These are phyloP conservation scores for Adansonia rubrostipa DNA, from an alignment of 441 rosid genomes.

Conservation along the genomic window DNA sequence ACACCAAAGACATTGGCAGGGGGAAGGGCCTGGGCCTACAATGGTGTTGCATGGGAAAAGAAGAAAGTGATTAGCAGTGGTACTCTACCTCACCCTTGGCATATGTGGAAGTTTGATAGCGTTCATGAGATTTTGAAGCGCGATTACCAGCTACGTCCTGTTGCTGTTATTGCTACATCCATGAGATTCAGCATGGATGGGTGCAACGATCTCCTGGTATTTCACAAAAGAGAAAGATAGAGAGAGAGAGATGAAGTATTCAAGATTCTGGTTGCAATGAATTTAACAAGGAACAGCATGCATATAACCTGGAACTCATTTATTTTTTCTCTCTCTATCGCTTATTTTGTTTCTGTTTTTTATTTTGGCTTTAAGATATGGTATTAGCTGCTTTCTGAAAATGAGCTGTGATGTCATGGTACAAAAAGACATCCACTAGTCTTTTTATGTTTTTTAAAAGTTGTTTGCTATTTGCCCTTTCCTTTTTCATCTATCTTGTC, in stretches of 20 bases:
- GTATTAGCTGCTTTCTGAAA: neutral
- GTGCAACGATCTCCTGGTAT: constrained; percentile 94
- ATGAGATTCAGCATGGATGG: constrained; percentile 99
- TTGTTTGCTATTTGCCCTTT: neutral
- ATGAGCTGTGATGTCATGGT: neutral
- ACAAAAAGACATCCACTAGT: neutral
- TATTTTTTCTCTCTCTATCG: neutral
- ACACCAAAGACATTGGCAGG: constrained; percentile 70
- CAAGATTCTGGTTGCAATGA: constrained; percentile 93
- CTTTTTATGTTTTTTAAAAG: neutral
- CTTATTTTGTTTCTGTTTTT: neutral
- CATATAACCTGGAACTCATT: constrained; percentile 45
- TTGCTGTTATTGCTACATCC: constrained; percentile 52
- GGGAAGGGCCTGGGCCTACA: constrained; percentile 99
- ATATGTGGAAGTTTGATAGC: constrained; percentile 96
- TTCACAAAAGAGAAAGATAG: constrained; percentile 90
- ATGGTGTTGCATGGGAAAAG: constrained; percentile 99
- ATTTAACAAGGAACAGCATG: constrained; percentile 98
- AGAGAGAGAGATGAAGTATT: constrained; percentile 98
- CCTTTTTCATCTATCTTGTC: neutral
- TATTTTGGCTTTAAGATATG: constrained; percentile 16
- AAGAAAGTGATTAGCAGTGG: constrained; percentile 80
- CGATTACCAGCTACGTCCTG: constrained; percentile 99
- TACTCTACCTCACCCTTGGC: constrained; percentile 95
- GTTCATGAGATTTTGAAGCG: constrained; percentile 98